Conservation (phyloP, 2,329 filamentous ascomycete genomes). For the Sarocladium strictum region DNA sequence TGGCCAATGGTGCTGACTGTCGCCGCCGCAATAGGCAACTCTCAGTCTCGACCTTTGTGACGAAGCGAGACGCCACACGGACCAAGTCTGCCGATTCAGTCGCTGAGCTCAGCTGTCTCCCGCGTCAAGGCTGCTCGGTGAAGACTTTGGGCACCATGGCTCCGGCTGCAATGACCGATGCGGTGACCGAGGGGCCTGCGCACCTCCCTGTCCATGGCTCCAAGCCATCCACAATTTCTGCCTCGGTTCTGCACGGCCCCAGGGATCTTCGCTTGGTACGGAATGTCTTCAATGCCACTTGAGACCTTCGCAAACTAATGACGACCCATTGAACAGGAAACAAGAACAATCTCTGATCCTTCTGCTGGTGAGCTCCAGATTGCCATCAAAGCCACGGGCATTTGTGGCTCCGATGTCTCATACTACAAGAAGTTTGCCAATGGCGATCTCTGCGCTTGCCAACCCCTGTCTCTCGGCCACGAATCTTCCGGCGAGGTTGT, state of each 20-base stretch:
- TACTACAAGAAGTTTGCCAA: slow-evolving; percentile 71
- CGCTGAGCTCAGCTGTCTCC: neutral
- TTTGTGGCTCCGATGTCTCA: slow-evolving; percentile 64
- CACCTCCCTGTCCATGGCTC: slow-evolving; percentile 33
- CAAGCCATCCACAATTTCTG: slow-evolving; percentile 40
- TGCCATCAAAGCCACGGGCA: slow-evolving; percentile 58
- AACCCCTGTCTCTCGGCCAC: slow-evolving; percentile 59
- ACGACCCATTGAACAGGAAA: slow-evolving; percentile 33
- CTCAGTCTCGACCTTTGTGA: neutral
- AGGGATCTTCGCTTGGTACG: slow-evolving; percentile 51
- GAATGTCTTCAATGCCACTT: slow-evolving; percentile 1
- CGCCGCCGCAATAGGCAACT: neutral
- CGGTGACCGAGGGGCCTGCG: slow-evolving; percentile 28
- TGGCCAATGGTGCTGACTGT: slow-evolving; percentile 2
- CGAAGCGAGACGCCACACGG: neutral
- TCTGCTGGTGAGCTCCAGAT: slow-evolving; percentile 54
- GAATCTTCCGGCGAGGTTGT: slow-evolving; percentile 56
- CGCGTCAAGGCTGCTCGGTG: neutral
- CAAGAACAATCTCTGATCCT: slow-evolving; percentile 41
- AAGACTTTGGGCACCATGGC: slow-evolving; percentile 34
- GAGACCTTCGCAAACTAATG: neutral
- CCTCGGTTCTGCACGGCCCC: slow-evolving; percentile 52
- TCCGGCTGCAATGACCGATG: slow-evolving; percentile 40
- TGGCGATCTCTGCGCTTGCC: slow-evolving; percentile 60
- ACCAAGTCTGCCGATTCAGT: neutral